phyloP scores from a whole-genome alignment of 345 rosid genomes.

The Eucalyptus virginea region DNA sequence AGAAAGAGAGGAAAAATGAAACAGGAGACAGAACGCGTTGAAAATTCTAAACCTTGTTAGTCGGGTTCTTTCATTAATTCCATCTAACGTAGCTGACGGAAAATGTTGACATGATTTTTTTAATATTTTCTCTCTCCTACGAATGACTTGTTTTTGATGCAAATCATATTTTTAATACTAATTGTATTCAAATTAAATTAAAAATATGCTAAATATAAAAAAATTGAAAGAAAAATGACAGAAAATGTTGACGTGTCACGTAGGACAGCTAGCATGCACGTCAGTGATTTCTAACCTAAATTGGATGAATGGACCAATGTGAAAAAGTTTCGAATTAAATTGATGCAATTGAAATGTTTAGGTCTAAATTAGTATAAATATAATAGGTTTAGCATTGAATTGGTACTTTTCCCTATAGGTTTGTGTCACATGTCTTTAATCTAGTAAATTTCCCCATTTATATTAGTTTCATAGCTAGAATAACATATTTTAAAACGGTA shows the following conservation, averaged over 20 bases:
- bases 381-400: no score
- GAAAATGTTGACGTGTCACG: fast-evolving
- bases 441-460: no score
- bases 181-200: no score
- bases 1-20: no score
- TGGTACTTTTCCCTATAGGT: no score
- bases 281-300: fast-evolving
- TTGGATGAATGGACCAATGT: fast-evolving
- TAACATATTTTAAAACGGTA: fast-evolving
- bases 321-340: fast-evolving
- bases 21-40: fast-evolving
- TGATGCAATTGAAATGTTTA: fast-evolving
- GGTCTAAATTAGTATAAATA: fast-evolving
- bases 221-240: background rate
- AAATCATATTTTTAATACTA: no score
- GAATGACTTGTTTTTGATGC: no score
- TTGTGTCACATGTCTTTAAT: no score
- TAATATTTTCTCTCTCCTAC: fast-evolving
- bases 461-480: no score
- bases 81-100: fast-evolving
- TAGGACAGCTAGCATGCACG: fast-evolving
- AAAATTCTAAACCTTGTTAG: fast-evolving
- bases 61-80: fast-evolving
- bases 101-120: no score
- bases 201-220: no score